phyloP scores from a whole-genome alignment of 1,284 basidiomycete genomes.

The Apiotrichum sp. region DNA sequence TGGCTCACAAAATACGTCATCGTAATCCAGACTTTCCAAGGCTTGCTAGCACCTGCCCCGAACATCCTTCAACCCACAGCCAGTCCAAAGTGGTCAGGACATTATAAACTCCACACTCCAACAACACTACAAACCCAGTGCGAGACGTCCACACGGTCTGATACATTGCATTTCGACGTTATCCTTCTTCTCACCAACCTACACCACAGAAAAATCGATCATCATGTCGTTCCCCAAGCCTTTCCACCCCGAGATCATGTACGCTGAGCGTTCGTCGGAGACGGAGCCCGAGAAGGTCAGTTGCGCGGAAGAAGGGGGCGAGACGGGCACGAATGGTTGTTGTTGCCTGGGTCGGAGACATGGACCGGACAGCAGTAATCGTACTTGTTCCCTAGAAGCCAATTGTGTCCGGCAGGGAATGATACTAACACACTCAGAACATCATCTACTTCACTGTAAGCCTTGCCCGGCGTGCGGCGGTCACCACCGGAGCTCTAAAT shows the following conservation, averaged over 20 bases:
- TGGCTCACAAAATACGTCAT: too few relatives aligned
- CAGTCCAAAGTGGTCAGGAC: too few relatives aligned
- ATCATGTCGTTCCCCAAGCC: constrained; percentile 33
- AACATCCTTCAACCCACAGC: too few relatives aligned
- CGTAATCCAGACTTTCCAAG: too few relatives aligned
- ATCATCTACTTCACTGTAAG: constrained; percentile 68
- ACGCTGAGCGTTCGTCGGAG: constrained; percentile 79
- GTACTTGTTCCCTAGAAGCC: too few relatives aligned
- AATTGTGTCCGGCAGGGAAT: too few relatives aligned
- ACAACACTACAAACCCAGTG: too few relatives aligned
- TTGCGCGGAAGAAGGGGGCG: neutral
- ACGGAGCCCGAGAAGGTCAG: constrained; percentile 62
- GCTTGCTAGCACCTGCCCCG: too few relatives aligned
- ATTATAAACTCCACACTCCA: too few relatives aligned
- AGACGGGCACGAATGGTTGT: too few relatives aligned
- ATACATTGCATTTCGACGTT: neutral
- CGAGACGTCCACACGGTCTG: too few relatives aligned
- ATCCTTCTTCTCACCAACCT: neutral
- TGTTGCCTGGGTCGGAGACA: constrained; percentile 12
- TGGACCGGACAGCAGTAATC: constrained; percentile 63
- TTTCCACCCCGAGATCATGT: constrained; percentile 75
- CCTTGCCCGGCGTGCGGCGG: too few relatives aligned
- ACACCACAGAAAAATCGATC: constrained; percentile 3
- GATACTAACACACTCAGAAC: constrained; percentile 54
- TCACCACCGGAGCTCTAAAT: neutral